Conservation (phyloP, 1,284 basidiomycete species). For the Mycosarcoma mackinlayi region DNA sequence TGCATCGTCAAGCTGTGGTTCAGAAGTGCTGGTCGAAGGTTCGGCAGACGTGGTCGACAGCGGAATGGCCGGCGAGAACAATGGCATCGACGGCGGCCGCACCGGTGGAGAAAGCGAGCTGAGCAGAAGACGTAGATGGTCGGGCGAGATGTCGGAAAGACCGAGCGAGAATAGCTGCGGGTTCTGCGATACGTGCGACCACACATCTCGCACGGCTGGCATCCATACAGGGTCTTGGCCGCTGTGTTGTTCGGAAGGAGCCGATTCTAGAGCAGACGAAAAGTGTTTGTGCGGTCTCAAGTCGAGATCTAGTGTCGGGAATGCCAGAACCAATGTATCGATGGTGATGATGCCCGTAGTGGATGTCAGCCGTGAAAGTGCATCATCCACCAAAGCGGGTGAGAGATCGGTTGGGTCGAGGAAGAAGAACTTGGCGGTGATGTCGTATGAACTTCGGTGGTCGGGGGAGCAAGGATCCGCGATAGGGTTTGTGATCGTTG, state of each 20-base stretch:
- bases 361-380: slow-evolving; percentile 43
- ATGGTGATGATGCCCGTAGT: slow-evolving; percentile 59
- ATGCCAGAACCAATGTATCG: slow-evolving; percentile 56
- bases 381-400: slow-evolving; percentile 47
- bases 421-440: slow-evolving; percentile 64
- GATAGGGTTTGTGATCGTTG: slow-evolving; percentile 52
- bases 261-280: slow-evolving; percentile 1
- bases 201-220: slow-evolving; percentile 16
- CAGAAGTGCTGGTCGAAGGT: slow-evolving; percentile 16
- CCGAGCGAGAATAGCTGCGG: slow-evolving; percentile 55
- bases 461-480: slow-evolving; percentile 56
- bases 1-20: slow-evolving; percentile 5
- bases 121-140: slow-evolving; percentile 23
- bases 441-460: slow-evolving; percentile 53
- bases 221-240: slow-evolving; percentile 5
- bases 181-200: slow-evolving; percentile 47
- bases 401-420: slow-evolving; percentile 33
- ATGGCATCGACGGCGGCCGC: slow-evolving; percentile 21
- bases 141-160: slow-evolving; percentile 47
- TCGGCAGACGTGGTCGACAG: slow-evolving; percentile 33
- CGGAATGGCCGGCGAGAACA: slow-evolving; percentile 36
- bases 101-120: slow-evolving; percentile 23
- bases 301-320: slow-evolving; percentile 48
- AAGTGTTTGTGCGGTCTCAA: slow-evolving; percentile 15
- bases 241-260: neutral